phyloP scores from a whole-genome alignment of 257 asterid species.

The Petrea volubilis region DNA sequence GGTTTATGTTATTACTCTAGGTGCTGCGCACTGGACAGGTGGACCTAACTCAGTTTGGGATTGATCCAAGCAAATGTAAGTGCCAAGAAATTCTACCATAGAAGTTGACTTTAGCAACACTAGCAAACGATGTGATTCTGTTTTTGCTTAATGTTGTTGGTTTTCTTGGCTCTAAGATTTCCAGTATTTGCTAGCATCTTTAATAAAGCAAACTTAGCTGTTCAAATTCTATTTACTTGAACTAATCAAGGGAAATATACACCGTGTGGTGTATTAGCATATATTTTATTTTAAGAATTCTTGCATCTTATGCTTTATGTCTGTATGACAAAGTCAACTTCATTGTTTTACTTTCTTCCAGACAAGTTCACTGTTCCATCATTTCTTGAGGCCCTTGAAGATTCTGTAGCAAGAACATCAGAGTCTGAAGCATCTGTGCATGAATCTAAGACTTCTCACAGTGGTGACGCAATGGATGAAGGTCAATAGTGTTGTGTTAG shows the following conservation, averaged over 20 bases:
- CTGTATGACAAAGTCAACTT: conserved; percentile 1
- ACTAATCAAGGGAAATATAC: no score
- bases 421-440: conserved; percentile 47
- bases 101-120: background rate
- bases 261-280: no score
- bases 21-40: conserved; percentile 93
- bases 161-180: background rate
- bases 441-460: conserved; percentile 48
- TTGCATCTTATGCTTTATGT: background rate
- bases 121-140: background rate
- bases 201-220: background rate
- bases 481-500: conserved; percentile 45
- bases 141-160: background rate
- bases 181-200: background rate
- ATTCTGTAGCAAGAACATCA: conserved; percentile 55
- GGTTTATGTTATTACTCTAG: conserved; percentile 40
- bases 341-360: conserved; percentile 36
- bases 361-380: conserved; percentile 85
- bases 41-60: conserved; percentile 88
- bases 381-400: conserved; percentile 98
- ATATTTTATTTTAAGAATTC: background rate
- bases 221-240: background rate
- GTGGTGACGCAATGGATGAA: conserved; percentile 77
- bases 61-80: conserved; percentile 89
- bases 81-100: background rate